Evolutionary conservation across 495 filamentous ascomycete species (phyloP).

Genomic region (Podospora australis): DNA sequence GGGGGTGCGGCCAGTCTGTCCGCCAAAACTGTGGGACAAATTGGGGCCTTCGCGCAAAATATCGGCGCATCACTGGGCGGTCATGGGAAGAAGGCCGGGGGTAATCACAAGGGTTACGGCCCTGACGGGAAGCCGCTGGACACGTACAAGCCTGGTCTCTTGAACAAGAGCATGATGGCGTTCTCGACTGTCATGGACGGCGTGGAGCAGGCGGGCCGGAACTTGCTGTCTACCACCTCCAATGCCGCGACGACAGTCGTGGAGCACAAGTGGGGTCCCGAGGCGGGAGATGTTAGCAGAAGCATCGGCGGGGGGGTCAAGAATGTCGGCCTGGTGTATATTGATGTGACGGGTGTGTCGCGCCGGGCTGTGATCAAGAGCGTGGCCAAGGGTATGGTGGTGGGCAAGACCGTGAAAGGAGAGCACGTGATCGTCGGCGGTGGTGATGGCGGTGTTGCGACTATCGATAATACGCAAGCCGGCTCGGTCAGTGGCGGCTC

Average conservation of each 20-base stretch:
- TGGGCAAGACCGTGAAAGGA: conserved; percentile 79
- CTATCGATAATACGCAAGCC: not conserved
- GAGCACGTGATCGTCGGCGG: conserved; percentile 78
- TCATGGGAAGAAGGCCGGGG: conserved; percentile 50
- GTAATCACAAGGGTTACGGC: conserved; percentile 46
- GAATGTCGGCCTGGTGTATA: conserved; percentile 97
- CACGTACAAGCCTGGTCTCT: conserved; percentile 75
- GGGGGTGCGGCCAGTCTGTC: conserved; percentile 69
- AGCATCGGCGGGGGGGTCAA: conserved; percentile 78
- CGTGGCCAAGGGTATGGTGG: conserved; percentile 98
- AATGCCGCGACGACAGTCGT: conserved; percentile 75
- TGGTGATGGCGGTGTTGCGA: conserved; percentile 51
- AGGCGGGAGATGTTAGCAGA: conserved; percentile 69
- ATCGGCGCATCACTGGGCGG: conserved; percentile 69
- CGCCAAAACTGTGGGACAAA: conserved; percentile 78
- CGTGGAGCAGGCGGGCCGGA: conserved; percentile 74
- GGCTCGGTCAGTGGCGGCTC: not conserved
- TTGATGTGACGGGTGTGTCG: conserved; percentile 89
- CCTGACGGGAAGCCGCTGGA: conserved; percentile 56
- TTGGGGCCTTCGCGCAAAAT: conserved; percentile 77
- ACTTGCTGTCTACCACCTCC: conserved; percentile 64
- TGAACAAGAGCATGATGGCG: conserved; percentile 94
- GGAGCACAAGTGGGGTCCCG: conserved; percentile 72
- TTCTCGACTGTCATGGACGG: conserved; percentile 94
- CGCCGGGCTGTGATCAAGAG: conserved; percentile 80